Conservation (phyloP, 768 basidiomycete genomes). For the Russula abietina region DNA sequence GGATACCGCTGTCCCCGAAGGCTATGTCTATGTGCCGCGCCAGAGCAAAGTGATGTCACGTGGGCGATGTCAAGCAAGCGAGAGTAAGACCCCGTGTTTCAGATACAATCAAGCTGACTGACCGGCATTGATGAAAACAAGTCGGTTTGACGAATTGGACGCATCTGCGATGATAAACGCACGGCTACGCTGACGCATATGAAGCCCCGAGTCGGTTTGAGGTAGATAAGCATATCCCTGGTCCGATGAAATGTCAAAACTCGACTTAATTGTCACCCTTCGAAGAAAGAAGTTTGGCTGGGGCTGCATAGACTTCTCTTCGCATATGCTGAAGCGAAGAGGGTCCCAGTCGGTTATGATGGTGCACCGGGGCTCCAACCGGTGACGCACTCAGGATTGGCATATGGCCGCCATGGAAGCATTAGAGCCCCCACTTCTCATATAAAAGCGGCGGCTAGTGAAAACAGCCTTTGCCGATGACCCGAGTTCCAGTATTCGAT, state of each 20-base stretch:
- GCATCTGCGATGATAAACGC: conserved; percentile 70
- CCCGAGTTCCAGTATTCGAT: not conserved
- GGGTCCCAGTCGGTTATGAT: not conserved
- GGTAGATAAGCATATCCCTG: conserved; percentile 62
- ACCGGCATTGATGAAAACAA: conserved; percentile 77
- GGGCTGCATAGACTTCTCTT: not conserved
- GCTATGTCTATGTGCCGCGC: conserved; percentile 50
- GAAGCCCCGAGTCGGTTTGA: conserved; percentile 69
- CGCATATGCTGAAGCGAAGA: conserved; percentile 9
- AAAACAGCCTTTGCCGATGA: not conserved
- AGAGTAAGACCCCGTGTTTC: not conserved
- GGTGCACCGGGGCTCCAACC: not conserved
- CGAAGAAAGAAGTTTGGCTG: not conserved
- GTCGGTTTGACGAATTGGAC: conserved; percentile 46
- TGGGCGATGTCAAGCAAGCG: not conserved
- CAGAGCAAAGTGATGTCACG: not conserved
- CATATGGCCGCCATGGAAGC: not conserved
- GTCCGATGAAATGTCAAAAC: not conserved
- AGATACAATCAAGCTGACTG: conserved; percentile 20
- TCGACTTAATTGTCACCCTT: not conserved
- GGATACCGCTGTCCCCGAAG: conserved; percentile 75
- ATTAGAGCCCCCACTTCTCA: not conserved
- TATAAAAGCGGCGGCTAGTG: not conserved
- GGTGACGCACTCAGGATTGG: not conserved
- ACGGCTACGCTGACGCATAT: conserved; percentile 73